Conservation (phyloP, 768 basidiomycete genomes). For the Favolaschia claudopus region DNA sequence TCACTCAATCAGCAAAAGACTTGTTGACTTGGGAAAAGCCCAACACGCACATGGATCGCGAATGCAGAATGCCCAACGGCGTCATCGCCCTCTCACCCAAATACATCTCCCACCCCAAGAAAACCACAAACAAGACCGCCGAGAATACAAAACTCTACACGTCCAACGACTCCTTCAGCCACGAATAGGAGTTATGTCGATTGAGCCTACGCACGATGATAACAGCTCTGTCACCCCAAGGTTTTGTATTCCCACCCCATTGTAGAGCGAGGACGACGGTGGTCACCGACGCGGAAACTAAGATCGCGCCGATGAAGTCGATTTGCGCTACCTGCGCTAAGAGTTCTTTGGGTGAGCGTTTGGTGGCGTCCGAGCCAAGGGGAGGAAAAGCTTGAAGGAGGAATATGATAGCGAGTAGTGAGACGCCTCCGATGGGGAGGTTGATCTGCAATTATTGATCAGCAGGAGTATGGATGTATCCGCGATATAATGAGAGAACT, state of each 20-base stretch:
- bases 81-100: constrained; percentile 2
- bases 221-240: constrained; percentile 46
- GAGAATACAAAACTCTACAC: background rate
- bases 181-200: background rate
- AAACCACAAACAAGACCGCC: background rate
- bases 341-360: background rate
- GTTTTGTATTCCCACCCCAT: constrained; percentile 49
- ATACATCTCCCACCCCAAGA: background rate
- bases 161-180: background rate
- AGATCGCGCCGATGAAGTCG: constrained; percentile 45
- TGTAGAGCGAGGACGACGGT: constrained; percentile 47
- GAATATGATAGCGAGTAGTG: constrained; percentile 3
- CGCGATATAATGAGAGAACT: background rate
- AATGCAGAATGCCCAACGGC: background rate
- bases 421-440: constrained; percentile 1
- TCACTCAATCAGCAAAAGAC: background rate
- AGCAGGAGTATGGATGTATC: background rate
- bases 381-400: background rate
- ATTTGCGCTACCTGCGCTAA: constrained; percentile 28
- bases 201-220: constrained; percentile 10
- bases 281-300: constrained; percentile 41
- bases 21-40: background rate
- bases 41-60: background rate
- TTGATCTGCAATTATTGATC: background rate
- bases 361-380: background rate